These are phyloP conservation scores for Debaryomyces subglobosus DNA, from an alignment of 1,139 yeast genomes.

Conservation along the genomic window DNA sequence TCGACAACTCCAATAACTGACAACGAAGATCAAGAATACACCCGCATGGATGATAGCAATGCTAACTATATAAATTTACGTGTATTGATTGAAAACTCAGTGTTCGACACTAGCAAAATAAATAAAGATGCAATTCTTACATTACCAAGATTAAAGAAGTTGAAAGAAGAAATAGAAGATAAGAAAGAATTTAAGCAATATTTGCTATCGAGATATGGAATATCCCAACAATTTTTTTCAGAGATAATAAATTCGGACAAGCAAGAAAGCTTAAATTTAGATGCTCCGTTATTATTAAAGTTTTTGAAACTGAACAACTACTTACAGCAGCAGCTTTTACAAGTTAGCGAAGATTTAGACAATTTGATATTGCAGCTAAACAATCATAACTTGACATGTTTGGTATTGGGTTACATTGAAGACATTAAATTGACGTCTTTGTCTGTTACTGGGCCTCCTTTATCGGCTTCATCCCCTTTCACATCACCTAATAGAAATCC, in stretches of 20 bases:
- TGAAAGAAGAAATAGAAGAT: constrained; percentile 34
- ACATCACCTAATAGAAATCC: constrained; percentile 6
- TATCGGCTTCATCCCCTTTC: not conserved
- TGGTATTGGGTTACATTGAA: constrained; percentile 49
- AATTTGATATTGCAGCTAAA: constrained; percentile 29
- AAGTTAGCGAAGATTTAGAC: constrained; percentile 35
- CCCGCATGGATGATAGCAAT: constrained; percentile 16
- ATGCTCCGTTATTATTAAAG: constrained; percentile 31
- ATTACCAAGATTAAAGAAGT: constrained; percentile 28
- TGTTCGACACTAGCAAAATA: constrained; percentile 44
- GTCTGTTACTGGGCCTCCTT: not conserved
- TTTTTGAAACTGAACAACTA: constrained; percentile 38
- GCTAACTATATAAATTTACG: constrained; percentile 44
- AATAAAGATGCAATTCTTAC: constrained; percentile 40
- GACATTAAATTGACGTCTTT: constrained; percentile 36
- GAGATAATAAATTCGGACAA: constrained; percentile 23
- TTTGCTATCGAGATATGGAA: constrained; percentile 33
- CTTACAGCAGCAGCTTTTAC: constrained; percentile 36
- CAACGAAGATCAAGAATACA: constrained; percentile 1
- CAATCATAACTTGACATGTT: constrained; percentile 48
- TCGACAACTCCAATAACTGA: constrained; percentile 5
- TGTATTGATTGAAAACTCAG: constrained; percentile 48
- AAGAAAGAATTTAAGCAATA: constrained; percentile 37
- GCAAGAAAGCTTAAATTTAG: constrained; percentile 25
- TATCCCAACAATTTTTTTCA: constrained; percentile 41